phyloP scores from a whole-genome alignment of 345 rosid species.

The Heritiera littoralis region DNA sequence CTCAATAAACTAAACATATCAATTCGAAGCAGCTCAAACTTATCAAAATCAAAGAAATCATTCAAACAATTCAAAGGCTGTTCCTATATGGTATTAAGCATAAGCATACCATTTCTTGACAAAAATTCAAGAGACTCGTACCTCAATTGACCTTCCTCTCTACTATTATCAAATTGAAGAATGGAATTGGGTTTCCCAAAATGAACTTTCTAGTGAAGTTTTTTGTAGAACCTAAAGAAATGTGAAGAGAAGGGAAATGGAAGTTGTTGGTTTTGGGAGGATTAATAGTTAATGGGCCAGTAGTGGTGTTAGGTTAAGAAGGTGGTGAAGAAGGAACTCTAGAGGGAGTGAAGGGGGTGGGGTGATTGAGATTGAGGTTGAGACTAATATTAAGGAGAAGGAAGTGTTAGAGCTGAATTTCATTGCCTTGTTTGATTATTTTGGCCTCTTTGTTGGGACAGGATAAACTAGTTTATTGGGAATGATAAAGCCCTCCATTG shows the following conservation, averaged over 20 bases:
- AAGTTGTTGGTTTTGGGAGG: conserved; percentile 25
- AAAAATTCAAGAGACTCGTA: conserved; percentile 47
- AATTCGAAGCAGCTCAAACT: conserved; percentile 51
- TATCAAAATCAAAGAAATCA: conserved; percentile 52
- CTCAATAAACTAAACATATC: conserved; percentile 68
- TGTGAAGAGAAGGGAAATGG: conserved; percentile 47
- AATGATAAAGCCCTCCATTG: conserved; percentile 72
- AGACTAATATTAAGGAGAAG: conserved; percentile 31
- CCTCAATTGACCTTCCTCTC: conserved; percentile 28
- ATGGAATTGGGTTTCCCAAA: conserved; percentile 37
- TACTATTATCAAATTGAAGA: conserved; percentile 26
- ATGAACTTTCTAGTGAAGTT: conserved; percentile 28
- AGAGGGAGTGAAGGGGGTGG: conserved; percentile 48
- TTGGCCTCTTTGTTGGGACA: conserved; percentile 41
- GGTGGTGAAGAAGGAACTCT: conserved; percentile 77
- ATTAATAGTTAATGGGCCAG: conserved; percentile 1
- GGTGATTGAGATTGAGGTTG: conserved; percentile 44
- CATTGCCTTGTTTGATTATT: conserved; percentile 39
- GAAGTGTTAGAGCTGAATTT: conserved; percentile 72
- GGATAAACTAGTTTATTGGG: conserved; percentile 63
- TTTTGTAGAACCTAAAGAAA: conserved; percentile 34
- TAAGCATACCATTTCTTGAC: conserved; percentile 48
- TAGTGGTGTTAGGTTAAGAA: conserved; percentile 34
- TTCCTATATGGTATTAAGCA: conserved; percentile 52
- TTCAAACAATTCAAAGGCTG: conserved; percentile 51